Percentiles rank a stretch among this genome's conserved stretches.
Evolutionary conservation across 225 moss, liverwort and hornwort species (phyloP).

Genomic region (Asterella californica): DNA sequence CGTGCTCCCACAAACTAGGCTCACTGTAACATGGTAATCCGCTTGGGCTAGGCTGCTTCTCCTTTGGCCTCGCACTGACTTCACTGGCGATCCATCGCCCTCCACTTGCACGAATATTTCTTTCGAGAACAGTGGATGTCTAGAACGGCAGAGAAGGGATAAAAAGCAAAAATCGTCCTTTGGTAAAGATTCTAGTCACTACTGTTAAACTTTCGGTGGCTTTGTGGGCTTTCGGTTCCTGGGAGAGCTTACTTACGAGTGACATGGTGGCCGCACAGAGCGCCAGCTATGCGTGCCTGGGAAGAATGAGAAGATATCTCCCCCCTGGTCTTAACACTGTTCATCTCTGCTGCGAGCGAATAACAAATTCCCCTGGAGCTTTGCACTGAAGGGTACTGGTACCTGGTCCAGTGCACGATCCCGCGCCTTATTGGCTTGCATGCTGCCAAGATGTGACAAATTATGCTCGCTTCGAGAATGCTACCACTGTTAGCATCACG

Average conservation of each 20-base stretch:
- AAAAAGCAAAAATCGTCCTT: slow-evolving; percentile 5
- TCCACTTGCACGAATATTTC: background rate
- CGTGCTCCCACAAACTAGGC: background rate
- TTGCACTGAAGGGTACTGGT: background rate
- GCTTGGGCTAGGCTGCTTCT: background rate
- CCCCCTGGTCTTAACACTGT: background rate
- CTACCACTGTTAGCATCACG: background rate
- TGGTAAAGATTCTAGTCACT: background rate
- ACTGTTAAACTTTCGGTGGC: slow-evolving; percentile 7
- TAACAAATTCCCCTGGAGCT: background rate
- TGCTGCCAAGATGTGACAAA: background rate
- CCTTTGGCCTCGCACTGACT: too few species aligned
- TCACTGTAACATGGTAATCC: too few species aligned
- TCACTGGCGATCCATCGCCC: background rate
- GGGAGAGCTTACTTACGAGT: background rate
- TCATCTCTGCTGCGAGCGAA: background rate
- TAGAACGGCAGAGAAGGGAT: slow-evolving; percentile 7
- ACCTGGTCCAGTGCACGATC: background rate
- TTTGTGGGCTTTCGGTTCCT: background rate
- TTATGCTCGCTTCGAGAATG: slow-evolving; percentile 1
- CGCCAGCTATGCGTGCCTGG: slow-evolving; percentile 4
- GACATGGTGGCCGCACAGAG: slow-evolving; percentile 10
- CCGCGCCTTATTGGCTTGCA: background rate
- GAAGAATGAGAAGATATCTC: background rate
- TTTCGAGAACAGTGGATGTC: background rate